These are phyloP conservation scores for Suillus subalutaceus DNA, from an alignment of 768 basidiomycete species.

Conservation along the genomic window DNA sequence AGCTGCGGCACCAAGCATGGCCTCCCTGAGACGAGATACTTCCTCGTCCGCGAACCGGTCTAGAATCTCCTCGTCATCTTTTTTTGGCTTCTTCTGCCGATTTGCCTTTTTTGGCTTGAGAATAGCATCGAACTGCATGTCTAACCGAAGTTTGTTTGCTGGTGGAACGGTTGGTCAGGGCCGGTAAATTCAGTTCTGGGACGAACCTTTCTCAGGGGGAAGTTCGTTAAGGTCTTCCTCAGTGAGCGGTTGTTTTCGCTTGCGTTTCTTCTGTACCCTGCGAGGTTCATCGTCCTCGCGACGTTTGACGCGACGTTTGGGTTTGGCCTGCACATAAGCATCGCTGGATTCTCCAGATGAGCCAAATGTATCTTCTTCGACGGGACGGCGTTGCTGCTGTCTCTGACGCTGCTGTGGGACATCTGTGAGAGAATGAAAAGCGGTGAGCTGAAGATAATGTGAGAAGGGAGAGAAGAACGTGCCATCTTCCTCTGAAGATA, in stretches of 20 bases:
- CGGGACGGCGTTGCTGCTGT: slow-evolving; percentile 33
- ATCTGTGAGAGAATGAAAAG: slow-evolving; percentile 31
- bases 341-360: slow-evolving; percentile 50
- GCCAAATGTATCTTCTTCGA: slow-evolving; percentile 38
- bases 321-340: slow-evolving; percentile 47
- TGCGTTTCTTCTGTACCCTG: slow-evolving; percentile 53
- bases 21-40: slow-evolving; percentile 83
- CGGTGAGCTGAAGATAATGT: slow-evolving; percentile 9
- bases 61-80: slow-evolving; percentile 78
- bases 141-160: slow-evolving; percentile 80
- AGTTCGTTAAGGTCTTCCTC: slow-evolving; percentile 70
- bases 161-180: slow-evolving; percentile 14
- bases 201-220: slow-evolving; percentile 76
- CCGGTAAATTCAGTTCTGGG: not conserved
- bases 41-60: slow-evolving; percentile 91
- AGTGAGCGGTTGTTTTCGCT: slow-evolving; percentile 57
- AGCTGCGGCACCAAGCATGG: slow-evolving; percentile 86
- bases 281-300: slow-evolving; percentile 48
- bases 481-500: slow-evolving; percentile 74
- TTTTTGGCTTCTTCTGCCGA: slow-evolving; percentile 69
- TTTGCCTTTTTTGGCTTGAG: slow-evolving; percentile 77
- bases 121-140: slow-evolving; percentile 86
- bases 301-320: slow-evolving; percentile 28
- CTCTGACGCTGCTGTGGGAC: slow-evolving; percentile 46
- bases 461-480: slow-evolving; percentile 9